Evolutionary conservation across 1,284 basidiomycete species (phyloP).

Genomic region (Phylloboletellus chloephorus): DNA sequence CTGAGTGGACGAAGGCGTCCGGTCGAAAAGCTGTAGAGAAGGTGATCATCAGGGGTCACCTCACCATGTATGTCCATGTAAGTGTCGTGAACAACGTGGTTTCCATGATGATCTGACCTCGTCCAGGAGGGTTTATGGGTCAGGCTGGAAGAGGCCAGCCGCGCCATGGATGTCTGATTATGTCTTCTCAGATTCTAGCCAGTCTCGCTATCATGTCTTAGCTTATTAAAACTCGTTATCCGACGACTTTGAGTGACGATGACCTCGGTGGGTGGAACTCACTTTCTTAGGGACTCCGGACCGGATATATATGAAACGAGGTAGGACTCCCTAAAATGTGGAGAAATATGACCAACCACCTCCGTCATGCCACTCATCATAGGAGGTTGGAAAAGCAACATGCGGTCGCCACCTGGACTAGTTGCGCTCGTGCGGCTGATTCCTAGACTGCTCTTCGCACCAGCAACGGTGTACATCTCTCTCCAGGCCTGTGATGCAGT

Average conservation of each 20-base stretch:
- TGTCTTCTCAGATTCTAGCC: no score
- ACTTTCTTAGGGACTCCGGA: no score
- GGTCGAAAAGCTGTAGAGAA: conserved; percentile 29
- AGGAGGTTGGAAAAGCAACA: no score
- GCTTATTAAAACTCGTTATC: no score
- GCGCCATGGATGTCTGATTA: not conserved
- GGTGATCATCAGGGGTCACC: conserved; percentile 35
- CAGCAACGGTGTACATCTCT: conserved; percentile 13
- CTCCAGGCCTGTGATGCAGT: conserved; percentile 10
- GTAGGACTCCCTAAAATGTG: no score
- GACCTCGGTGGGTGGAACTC: no score
- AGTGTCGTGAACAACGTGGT: conserved; percentile 3
- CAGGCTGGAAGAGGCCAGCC: conserved; percentile 14
- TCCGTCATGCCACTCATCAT: no score
- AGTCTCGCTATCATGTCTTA: no score
- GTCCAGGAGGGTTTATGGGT: conserved; percentile 18
- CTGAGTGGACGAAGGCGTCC: conserved; percentile 24
- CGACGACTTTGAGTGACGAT: no score
- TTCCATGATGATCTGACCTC: not conserved
- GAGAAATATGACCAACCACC: no score
- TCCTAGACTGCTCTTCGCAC: conserved; percentile 23
- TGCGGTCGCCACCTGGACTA: conserved; percentile 31
- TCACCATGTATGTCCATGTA: conserved; percentile 48
- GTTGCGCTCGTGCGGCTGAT: conserved; percentile 23
- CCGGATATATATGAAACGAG: no score